phyloP scores from a whole-genome alignment of 2,329 filamentous ascomycete genomes.

The Sarocladium oryzae region DNA sequence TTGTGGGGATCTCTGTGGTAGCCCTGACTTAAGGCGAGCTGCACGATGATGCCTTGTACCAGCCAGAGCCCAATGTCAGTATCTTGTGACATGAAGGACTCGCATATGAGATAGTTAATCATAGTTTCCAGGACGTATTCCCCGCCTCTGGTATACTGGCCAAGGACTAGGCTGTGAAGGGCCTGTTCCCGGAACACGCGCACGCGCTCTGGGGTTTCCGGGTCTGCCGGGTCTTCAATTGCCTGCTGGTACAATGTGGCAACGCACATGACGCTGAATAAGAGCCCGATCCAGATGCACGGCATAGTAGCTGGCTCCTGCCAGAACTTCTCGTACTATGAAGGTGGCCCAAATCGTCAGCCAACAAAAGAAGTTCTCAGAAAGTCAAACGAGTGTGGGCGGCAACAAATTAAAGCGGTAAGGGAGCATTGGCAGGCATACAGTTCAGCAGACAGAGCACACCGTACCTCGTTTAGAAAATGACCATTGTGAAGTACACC shows the following conservation, averaged over 20 bases:
- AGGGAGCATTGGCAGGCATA: no score
- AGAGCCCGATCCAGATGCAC: constrained; percentile 37
- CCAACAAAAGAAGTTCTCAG: background rate
- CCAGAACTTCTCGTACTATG: constrained; percentile 40
- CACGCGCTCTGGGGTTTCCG: background rate
- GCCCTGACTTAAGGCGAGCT: constrained; percentile 28
- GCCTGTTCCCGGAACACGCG: constrained; percentile 22
- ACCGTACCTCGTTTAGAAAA: constrained; percentile 14
- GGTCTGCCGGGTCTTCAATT: background rate
- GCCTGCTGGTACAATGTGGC: no score
- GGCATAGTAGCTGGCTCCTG: constrained; percentile 26
- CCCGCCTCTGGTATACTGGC: constrained; percentile 35
- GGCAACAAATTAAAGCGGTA: no score
- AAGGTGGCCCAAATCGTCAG: background rate
- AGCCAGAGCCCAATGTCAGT: constrained; percentile 28
- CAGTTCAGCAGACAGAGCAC: constrained; percentile 17
- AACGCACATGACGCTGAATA: constrained; percentile 37
- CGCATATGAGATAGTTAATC: constrained; percentile 26
- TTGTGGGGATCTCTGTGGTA: constrained; percentile 36
- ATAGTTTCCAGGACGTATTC: constrained; percentile 34
- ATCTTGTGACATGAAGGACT: constrained; percentile 23
- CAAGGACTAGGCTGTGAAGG: constrained; percentile 30
- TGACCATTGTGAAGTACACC: constrained; percentile 22
- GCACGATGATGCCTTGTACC: constrained; percentile 25
- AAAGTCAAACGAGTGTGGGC: background rate